Percentiles rank a stretch among this genome's conserved stretches.
phyloP scores from a whole-genome alignment of 2,329 filamentous ascomycete genomes.

The Sporothrix humicola region DNA sequence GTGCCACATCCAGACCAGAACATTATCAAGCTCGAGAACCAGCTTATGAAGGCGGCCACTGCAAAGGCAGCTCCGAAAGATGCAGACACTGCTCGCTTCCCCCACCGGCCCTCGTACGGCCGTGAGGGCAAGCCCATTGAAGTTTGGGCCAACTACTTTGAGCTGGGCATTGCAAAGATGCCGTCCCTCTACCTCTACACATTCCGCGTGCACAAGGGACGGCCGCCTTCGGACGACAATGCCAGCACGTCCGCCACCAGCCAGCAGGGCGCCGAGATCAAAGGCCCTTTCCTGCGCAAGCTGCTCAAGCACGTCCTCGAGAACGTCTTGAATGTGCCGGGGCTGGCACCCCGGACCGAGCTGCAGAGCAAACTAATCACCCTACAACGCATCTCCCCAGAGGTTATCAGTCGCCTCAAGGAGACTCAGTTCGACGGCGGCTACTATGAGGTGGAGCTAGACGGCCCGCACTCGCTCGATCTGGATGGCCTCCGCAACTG shows the following conservation, averaged over 20 bases:
- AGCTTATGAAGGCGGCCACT: constrained; percentile 33
- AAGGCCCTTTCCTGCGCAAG: constrained; percentile 35
- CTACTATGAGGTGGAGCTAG: constrained; percentile 49
- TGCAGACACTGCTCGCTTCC: constrained; percentile 43
- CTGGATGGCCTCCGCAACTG: constrained; percentile 54
- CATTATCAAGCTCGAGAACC: constrained; percentile 42
- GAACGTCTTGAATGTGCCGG: constrained; percentile 47
- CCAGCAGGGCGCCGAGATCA: constrained; percentile 28
- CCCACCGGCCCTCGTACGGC: constrained; percentile 58
- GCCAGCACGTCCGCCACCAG: constrained; percentile 35
- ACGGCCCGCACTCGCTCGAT: constrained; percentile 50
- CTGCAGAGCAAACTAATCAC: constrained; percentile 38
- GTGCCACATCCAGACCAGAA: constrained; percentile 40
- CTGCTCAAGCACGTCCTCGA: constrained; percentile 35
- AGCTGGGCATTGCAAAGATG: constrained; percentile 47
- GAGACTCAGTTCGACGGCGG: constrained; percentile 33
- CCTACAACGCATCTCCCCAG: constrained; percentile 27
- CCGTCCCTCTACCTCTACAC: constrained; percentile 53
- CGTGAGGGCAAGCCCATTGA: constrained; percentile 48
- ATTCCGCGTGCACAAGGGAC: constrained; percentile 45
- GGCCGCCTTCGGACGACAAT: constrained; percentile 37
- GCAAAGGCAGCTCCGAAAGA: neutral
- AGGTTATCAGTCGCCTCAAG: constrained; percentile 26
- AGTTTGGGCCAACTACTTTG: constrained; percentile 63
- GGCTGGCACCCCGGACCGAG: constrained; percentile 41